Evolutionary conservation across 164 flowering plant genomes (phyloP).

Genomic region (Vitis cinerea): DNA sequence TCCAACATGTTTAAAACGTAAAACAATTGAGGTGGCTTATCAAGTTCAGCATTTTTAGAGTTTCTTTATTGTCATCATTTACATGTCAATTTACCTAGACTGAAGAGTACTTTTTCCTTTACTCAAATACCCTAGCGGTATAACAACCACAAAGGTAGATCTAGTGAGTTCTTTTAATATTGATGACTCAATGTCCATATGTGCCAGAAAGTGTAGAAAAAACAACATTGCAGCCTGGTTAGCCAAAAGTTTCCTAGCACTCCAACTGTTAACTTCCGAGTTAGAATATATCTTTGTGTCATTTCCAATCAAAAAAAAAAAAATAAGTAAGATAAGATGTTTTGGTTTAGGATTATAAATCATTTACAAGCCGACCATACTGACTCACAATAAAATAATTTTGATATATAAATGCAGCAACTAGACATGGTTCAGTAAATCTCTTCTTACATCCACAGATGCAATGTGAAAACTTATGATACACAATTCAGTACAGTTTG

Average conservation of each 20-base stretch:
- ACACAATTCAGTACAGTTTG: too few relatives aligned
- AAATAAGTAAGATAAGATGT: too few relatives aligned
- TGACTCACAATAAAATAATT: too few relatives aligned
- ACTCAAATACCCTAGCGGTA: not conserved
- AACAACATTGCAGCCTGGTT: not conserved
- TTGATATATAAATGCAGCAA: too few relatives aligned
- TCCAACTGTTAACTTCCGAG: not conserved
- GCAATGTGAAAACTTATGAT: too few relatives aligned
- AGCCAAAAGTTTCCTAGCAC: not conserved
- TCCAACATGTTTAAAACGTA: not conserved
- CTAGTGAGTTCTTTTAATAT: not conserved
- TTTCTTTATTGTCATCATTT: not conserved
- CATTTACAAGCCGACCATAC: too few relatives aligned
- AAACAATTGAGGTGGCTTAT: not conserved
- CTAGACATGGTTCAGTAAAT: too few relatives aligned
- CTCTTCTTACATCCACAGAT: too few relatives aligned
- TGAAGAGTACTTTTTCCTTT: not conserved
- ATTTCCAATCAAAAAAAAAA: too few relatives aligned
- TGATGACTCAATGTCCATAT: not conserved
- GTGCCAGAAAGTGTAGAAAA: not conserved
- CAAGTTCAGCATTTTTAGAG: too few relatives aligned
- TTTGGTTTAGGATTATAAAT: too few relatives aligned
- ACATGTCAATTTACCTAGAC: not conserved
- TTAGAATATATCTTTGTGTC: too few relatives aligned
- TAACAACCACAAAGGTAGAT: not conserved